phyloP scores from a whole-genome alignment of 2,329 filamentous ascomycete species.

The Penicillium brasilianum region DNA sequence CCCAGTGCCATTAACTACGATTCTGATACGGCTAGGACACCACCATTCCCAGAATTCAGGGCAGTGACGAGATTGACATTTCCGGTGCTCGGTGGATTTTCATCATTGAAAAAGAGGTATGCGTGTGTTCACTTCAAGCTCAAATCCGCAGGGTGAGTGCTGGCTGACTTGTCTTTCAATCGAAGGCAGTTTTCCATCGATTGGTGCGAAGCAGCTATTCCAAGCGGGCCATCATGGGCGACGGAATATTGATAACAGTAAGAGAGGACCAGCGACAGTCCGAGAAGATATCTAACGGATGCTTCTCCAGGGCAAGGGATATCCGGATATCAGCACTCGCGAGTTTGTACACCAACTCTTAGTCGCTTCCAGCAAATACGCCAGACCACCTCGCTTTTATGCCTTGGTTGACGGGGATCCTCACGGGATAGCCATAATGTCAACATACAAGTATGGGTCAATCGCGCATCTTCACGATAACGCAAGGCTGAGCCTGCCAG shows the following conservation, averaged over 20 bases:
- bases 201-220: conserved; percentile 57
- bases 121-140: not conserved
- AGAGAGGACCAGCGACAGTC: conserved; percentile 17
- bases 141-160: not conserved
- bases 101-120: conserved; percentile 68
- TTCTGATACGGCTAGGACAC: conserved; percentile 50
- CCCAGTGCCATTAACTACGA: not conserved
- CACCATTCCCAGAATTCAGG: conserved; percentile 56
- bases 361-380: conserved; percentile 30
- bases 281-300: not conserved
- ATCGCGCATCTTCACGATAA: conserved; percentile 60
- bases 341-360: conserved; percentile 57
- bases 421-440: conserved; percentile 66
- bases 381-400: conserved; percentile 51
- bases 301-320: conserved; percentile 62
- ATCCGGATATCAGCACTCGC: conserved; percentile 65
- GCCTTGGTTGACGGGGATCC: conserved; percentile 66
- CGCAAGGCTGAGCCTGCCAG: conserved; percentile 50
- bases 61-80: conserved; percentile 53
- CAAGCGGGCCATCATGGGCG: conserved; percentile 42
- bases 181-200: conserved; percentile 64
- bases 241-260: conserved; percentile 64
- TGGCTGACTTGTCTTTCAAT: not conserved
- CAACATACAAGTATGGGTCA: conserved; percentile 68
- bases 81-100: conserved; percentile 61